Evolutionary conservation across 2,329 filamentous ascomycete species (phyloP).

Genomic region (Trichothecium sympodiale): DNA sequence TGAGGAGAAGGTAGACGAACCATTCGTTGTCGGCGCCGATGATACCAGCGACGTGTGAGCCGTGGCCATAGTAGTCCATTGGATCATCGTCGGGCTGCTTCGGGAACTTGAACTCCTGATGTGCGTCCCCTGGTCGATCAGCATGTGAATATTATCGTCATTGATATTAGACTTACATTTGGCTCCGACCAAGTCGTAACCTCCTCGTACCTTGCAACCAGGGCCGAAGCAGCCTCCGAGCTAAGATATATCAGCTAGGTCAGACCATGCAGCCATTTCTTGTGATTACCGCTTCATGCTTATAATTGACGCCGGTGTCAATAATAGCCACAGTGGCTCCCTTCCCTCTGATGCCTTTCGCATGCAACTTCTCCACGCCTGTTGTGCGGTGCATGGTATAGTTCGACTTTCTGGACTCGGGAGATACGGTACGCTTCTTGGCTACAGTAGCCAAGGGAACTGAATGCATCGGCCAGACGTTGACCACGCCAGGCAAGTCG

Average conservation of each 20-base stretch:
- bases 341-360: constrained; percentile 23
- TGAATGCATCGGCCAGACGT: constrained; percentile 23
- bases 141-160: background rate
- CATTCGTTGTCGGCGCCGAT: constrained; percentile 9
- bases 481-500: constrained; percentile 20
- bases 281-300: constrained; percentile 23
- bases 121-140: constrained; percentile 15
- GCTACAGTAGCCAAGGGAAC: constrained; percentile 8
- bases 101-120: constrained; percentile 16
- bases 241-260: constrained; percentile 10
- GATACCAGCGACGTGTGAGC: constrained; percentile 23
- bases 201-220: constrained; percentile 25
- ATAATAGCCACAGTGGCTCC: constrained; percentile 26
- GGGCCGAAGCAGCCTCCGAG: constrained; percentile 27
- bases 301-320: constrained; percentile 28
- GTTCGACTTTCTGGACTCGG: constrained; percentile 8
- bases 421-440: constrained; percentile 1
- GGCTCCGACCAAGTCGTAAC: constrained; percentile 25
- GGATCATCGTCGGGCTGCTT: constrained; percentile 23
- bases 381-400: constrained; percentile 27
- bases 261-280: too few relatives aligned
- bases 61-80: constrained; percentile 22
- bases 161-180: constrained; percentile 14
- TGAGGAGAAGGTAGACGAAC: constrained; percentile 2
- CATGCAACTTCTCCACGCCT: constrained; percentile 25